A percentile compares a stretch with the other conserved stretches of the same genome.
Conservation (phyloP, 2,329 filamentous ascomycete species). For the Lachnellula occidentalis region DNA sequence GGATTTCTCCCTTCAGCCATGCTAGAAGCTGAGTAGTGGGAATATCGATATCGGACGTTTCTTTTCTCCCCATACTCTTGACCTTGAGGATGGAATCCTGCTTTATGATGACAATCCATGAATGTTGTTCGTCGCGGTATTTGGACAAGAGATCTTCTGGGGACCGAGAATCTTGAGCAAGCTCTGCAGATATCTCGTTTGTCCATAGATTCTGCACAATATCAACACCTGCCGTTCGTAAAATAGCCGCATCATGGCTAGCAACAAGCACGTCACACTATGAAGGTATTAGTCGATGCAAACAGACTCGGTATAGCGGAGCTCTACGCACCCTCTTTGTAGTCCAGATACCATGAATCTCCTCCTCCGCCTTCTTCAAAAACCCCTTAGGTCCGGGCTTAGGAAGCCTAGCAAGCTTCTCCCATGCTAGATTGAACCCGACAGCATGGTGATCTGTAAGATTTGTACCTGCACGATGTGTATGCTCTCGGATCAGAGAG, state of each 20-base stretch:
- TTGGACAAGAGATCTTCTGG: slow-evolving; percentile 73
- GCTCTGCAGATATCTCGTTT: slow-evolving; percentile 79
- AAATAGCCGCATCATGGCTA: slow-evolving; percentile 72
- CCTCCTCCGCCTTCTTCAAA: slow-evolving; percentile 65
- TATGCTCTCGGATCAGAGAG: slow-evolving; percentile 76
- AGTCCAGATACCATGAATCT: slow-evolving; percentile 53
- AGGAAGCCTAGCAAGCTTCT: slow-evolving; percentile 56
- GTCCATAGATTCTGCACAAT: slow-evolving; percentile 76
- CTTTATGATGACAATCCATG: slow-evolving; percentile 87
- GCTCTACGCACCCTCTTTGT: slow-evolving; percentile 53
- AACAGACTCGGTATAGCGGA: neutral
- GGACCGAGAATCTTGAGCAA: slow-evolving; percentile 73
- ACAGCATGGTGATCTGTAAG: slow-evolving; percentile 73
- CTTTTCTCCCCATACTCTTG: slow-evolving; percentile 70
- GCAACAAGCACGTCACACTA: slow-evolving; percentile 86
- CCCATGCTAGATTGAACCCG: slow-evolving; percentile 87
- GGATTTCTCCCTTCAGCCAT: slow-evolving; percentile 77
- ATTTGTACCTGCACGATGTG: slow-evolving; percentile 59
- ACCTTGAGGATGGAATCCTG: slow-evolving; percentile 72
- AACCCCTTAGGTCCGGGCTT: slow-evolving; percentile 48
- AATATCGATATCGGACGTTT: slow-evolving; percentile 70
- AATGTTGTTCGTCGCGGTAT: slow-evolving; percentile 72
- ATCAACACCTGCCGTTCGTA: slow-evolving; percentile 71
- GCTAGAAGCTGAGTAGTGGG: slow-evolving; percentile 65
- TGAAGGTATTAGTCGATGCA: slow-evolving; percentile 7